Evolutionary conservation across 139 green algal genomes (phyloP), one percentile per base, ranked within the genome.

Genomic region (Chlorella sp.): DNA sequence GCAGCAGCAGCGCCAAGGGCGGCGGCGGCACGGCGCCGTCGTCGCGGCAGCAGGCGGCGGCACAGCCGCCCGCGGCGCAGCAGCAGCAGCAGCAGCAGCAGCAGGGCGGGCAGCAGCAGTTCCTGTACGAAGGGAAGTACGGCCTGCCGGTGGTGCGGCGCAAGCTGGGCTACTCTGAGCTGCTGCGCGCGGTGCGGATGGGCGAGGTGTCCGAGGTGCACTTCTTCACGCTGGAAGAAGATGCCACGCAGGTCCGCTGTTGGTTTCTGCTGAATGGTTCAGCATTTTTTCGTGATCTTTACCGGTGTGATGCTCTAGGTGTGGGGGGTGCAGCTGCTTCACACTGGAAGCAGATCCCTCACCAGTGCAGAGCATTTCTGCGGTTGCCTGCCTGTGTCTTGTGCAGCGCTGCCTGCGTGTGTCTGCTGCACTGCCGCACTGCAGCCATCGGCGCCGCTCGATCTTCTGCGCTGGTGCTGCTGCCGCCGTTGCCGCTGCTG

Each of bases 121-220:
- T 84, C 83, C 78, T 91, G 32, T 89, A 91, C 26, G 89, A 92
- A 67, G 51, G 73, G 1, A 84, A 75, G 73, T 86, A 81, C 32
- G 90, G 87, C 41, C 70, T 93, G 81, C 87, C 90, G 5, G 36
- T 92, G 43, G 87, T 93, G 24, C 54, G 85, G 20, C n/a, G 65
- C 34, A 44, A 76, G 60, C 74, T 91, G 0, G 72, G 30, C 14
- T 93, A 93, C 69, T 62, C n/a, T 14, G 86, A 95, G 51, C 86
- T 96, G 83, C 82, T 97, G 54, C 79, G 85, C 36, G 92, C 92
- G n/a, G 90, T 96, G 30, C 89, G 93, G n/a, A 43, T 76, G 67
- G 86, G 83, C 20, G 58, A 87, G 40, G 89, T 93, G 46, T 38
- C 69, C 30, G 84, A 94, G 82, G 62, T 96, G 67, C 78, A 90